Base-by-base conservation (phyloP, 768 basidiomycete species). In the Boletus subparvulus region DNA sequence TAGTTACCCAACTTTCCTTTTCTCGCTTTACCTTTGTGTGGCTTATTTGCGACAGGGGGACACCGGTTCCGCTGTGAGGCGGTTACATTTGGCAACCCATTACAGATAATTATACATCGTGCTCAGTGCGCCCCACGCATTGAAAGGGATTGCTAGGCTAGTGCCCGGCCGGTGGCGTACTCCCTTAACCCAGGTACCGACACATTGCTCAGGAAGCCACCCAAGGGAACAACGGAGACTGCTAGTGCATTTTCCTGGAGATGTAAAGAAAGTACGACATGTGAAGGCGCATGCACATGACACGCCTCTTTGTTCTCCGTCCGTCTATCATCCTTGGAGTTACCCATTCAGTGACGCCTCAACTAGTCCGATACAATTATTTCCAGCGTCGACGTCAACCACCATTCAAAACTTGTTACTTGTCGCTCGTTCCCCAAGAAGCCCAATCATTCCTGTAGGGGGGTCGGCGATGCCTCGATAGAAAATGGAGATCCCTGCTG, bases 1-100 rank as follows among this genome's bases (percentile, higher is more conserved):
- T 66, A 47, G 49, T 61, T 36, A 14, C 48, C 44, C 9, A 5
- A 37, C 44, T 43, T 59, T 59, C 57, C 51, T 54, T 49, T 59
- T 51, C 47, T 13, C 32, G 13, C 32, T 12, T 48, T 53, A 40
- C 50, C 50, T 40, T 63, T 53, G 54, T 60, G 11, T 8, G 44
- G 30, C 4, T 37, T 24, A 4, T 16, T 19, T 19, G 24, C 44
- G n/a, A 45, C n/a, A 13, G 26, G 21, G 37, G 24, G 16, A 46
- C 26, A 8, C 10, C 28, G 19, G 16, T 41, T 19, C n/a, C 35
- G 26, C 47, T 44, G 33, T 13, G n/a, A 11, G 9, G 19, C n/a
- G 10, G 10, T 50, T 26, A 10, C 43, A 39, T n/a, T 44, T 28
- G 30, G 12, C 19, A 21, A 10, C 16, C 30, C 8, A 6, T 44